A percentile compares a stretch with the other conserved stretches of the same genome.
phyloP scores from a whole-genome alignment of 768 basidiomycete genomes.

The Auriscalpium vulgare region DNA sequence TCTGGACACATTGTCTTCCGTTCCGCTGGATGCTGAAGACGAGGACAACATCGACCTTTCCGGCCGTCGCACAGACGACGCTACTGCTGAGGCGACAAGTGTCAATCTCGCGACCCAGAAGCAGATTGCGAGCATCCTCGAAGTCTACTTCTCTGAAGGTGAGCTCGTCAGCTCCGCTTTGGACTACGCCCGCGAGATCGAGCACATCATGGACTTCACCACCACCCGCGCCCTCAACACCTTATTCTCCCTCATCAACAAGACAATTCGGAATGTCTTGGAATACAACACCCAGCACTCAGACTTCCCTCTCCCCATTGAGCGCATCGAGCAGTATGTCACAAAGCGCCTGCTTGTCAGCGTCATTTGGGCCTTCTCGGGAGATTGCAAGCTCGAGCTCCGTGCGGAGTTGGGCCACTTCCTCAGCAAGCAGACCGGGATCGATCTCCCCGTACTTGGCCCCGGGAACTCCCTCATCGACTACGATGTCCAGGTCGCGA shows the following conservation, averaged over 20 bases:
- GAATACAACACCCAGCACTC: constrained; percentile 94
- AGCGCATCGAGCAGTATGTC: constrained; percentile 86
- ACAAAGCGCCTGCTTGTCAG: constrained; percentile 83
- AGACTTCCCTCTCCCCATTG: constrained; percentile 83
- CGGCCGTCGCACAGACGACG: constrained; percentile 49
- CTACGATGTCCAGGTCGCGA: constrained; percentile 84
- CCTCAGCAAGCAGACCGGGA: constrained; percentile 74
- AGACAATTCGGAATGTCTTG: constrained; percentile 85
- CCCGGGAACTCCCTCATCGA: constrained; percentile 86
- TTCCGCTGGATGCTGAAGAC: constrained; percentile 83
- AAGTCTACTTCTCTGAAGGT: constrained; percentile 74
- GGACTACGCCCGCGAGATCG: constrained; percentile 71
- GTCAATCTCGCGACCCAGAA: constrained; percentile 68
- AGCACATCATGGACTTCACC: constrained; percentile 99
- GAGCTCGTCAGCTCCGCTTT: constrained; percentile 79
- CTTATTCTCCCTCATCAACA: constrained; percentile 94
- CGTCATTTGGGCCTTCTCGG: constrained; percentile 97
- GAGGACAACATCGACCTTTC: constrained; percentile 62
- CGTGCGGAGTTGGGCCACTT: constrained; percentile 88
- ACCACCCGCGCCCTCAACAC: constrained; percentile 86
- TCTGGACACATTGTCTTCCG: constrained; percentile 62
- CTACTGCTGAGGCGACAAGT: constrained; percentile 38
- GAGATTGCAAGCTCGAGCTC: constrained; percentile 87
- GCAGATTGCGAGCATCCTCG: constrained; percentile 64
- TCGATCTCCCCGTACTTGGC: constrained; percentile 75